These are phyloP conservation scores for Huntiella bhutanensis DNA, from an alignment of 2,329 filamentous ascomycete species.

Conservation along the genomic window DNA sequence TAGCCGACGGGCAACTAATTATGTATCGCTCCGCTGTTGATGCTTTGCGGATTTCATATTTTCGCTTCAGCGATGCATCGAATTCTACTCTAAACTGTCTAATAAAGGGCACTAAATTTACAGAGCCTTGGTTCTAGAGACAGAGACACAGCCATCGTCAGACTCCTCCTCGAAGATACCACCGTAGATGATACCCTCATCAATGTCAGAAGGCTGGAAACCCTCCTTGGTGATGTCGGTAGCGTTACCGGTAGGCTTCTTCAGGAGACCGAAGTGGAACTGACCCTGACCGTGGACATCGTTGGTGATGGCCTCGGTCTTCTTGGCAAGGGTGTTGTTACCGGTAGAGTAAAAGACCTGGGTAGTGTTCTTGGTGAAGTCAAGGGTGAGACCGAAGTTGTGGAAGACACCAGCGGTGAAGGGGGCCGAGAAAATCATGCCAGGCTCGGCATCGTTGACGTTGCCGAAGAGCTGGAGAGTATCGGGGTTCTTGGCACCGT, in stretches of 20 bases:
- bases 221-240: constrained; percentile 28
- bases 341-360: constrained; percentile 38
- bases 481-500: constrained; percentile 18
- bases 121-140: constrained; percentile 14
- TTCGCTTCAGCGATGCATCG: background rate
- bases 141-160: constrained; percentile 20
- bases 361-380: constrained; percentile 36
- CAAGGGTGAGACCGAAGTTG: constrained; percentile 40
- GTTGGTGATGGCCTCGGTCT: constrained; percentile 25
- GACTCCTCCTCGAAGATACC: constrained; percentile 36
- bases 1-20: no score
- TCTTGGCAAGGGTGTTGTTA: constrained; percentile 24
- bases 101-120: constrained; percentile 1
- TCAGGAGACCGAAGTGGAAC: constrained; percentile 41
- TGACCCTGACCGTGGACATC: constrained; percentile 20
- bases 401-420: constrained; percentile 35
- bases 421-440: constrained; percentile 29
- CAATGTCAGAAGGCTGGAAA: constrained; percentile 27
- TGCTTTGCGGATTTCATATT: background rate
- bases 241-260: constrained; percentile 33
- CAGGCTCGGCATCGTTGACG: constrained; percentile 26
- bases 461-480: constrained; percentile 28
- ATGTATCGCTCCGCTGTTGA: no score
- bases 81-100: background rate
- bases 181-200: constrained; percentile 33